phyloP scores from a whole-genome alignment of 2,329 filamentous ascomycete species.

The Colletotrichum costaricense region DNA sequence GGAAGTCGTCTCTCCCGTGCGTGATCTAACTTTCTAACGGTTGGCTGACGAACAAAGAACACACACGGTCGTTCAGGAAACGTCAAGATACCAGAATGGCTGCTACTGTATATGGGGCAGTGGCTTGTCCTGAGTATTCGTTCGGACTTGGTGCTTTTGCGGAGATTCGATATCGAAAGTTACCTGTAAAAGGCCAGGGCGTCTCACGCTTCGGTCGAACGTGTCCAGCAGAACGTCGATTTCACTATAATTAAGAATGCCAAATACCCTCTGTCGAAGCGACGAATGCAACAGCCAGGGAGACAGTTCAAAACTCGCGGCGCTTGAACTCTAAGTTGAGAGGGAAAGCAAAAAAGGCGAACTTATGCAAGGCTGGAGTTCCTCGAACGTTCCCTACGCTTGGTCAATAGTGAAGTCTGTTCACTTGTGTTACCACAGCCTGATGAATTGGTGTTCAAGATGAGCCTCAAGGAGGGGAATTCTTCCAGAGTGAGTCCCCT shows the following conservation, averaged over 20 bases:
- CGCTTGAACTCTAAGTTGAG: slow-evolving; percentile 26
- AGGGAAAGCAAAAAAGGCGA: slow-evolving; percentile 22
- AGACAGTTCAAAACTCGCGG: slow-evolving; percentile 6
- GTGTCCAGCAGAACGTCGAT: background rate
- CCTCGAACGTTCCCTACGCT: background rate
- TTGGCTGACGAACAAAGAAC: background rate
- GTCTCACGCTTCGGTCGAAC: background rate
- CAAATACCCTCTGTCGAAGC: background rate
- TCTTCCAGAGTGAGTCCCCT: background rate
- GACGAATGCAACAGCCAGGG: slow-evolving; percentile 1
- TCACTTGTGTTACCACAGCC: background rate
- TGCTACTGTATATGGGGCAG: background rate
- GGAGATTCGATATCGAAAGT: background rate
- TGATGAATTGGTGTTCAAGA: background rate
- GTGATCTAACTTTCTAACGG: background rate
- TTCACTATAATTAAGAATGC: background rate
- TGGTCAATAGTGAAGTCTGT: background rate
- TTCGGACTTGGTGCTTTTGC: background rate
- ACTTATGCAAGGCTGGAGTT: slow-evolving; percentile 26
- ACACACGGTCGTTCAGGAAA: background rate
- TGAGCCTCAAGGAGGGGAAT: background rate
- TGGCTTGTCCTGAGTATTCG: background rate
- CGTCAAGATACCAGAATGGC: background rate
- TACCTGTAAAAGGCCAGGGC: background rate
- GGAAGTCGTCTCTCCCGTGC: background rate